phyloP scores from a whole-genome alignment of 148 eudicot species.

The Fallopia convolvulus region DNA sequence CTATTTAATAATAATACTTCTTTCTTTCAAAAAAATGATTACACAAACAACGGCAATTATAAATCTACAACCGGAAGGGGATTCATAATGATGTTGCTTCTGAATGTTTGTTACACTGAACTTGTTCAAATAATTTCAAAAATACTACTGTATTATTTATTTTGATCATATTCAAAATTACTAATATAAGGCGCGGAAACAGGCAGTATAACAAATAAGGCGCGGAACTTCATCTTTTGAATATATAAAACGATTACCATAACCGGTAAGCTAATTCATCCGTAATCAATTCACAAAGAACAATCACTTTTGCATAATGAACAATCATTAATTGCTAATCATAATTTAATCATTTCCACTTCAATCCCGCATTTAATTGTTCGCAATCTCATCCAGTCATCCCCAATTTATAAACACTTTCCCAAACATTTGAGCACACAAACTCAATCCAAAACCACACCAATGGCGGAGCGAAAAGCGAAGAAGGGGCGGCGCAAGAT shows the following conservation, averaged over 20 bases:
- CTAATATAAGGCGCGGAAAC: not conserved
- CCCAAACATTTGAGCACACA: too few species aligned
- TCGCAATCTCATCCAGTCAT: not conserved
- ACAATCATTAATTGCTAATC: not conserved
- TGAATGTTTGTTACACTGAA: too few species aligned
- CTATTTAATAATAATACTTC: too few species aligned
- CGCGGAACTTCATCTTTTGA: not conserved
- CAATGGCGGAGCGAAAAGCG: not conserved
- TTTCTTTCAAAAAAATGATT: too few species aligned
- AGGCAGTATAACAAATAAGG: not conserved
- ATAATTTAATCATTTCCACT: not conserved
- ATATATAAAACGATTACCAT: not conserved
- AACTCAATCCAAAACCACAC: not conserved
- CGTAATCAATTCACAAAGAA: not conserved
- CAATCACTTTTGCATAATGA: not conserved
- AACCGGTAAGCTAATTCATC: not conserved
- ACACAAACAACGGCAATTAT: too few species aligned
- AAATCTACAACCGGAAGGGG: too few species aligned
- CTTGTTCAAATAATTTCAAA: too few species aligned
- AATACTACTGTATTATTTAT: too few species aligned
- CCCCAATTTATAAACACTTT: not conserved
- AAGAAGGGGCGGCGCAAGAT: conserved; percentile 17
- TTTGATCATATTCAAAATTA: too few species aligned
- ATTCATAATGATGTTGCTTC: too few species aligned
- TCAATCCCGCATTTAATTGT: not conserved